phyloP scores from a whole-genome alignment of 163 green algal species.

The Dunaliella salina region DNA sequence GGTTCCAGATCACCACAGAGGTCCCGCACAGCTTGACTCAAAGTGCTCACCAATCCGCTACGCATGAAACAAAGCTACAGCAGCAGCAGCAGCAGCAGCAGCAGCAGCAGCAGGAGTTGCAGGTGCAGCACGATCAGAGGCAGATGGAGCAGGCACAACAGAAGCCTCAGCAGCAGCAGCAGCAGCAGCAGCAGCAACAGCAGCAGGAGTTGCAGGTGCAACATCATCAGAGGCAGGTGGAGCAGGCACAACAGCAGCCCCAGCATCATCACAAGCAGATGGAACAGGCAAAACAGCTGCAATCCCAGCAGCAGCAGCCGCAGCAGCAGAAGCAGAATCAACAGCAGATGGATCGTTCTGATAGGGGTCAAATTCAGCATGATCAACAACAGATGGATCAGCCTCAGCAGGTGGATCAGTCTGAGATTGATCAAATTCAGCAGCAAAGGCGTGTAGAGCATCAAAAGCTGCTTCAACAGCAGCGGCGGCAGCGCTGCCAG shows the following conservation, averaged over 20 bases:
- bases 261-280: not conserved
- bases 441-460: no score
- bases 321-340: conserved; percentile 14
- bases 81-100: not conserved
- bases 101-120: not conserved
- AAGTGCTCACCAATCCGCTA: no score
- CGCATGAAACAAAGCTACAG: not conserved
- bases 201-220: not conserved
- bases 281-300: not conserved
- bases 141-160: not conserved
- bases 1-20: no score
- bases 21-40: no score
- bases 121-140: not conserved
- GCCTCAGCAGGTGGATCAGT: not conserved
- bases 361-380: not conserved
- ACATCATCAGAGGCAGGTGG: not conserved
- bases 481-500: not conserved
- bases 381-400: not conserved
- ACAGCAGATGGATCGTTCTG: not conserved
- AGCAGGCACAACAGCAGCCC: not conserved
- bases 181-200: not conserved
- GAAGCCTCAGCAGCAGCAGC: not conserved
- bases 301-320: conserved; percentile 2
- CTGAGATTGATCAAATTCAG: not conserved
- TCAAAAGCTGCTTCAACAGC: not conserved